Evolutionary conservation across 2,329 filamentous ascomycete species (phyloP).

Genomic region (Exutisphaerella laricina): DNA sequence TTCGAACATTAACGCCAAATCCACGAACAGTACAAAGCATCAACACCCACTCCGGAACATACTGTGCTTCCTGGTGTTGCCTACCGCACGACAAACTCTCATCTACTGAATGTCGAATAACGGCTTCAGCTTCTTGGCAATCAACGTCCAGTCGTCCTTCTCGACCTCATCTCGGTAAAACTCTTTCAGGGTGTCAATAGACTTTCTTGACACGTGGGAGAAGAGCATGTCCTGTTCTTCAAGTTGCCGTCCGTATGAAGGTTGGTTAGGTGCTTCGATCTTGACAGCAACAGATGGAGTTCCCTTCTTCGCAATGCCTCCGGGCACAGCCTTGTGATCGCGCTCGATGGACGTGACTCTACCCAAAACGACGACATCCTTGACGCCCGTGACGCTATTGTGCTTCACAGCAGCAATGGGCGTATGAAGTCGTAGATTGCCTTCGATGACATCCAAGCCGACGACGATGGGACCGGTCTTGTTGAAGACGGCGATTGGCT

Average conservation of each 20-base stretch:
- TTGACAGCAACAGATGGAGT: constrained; percentile 97
- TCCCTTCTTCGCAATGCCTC: constrained; percentile 77
- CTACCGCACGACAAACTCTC: too few relatives aligned
- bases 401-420: constrained; percentile 82
- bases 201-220: constrained; percentile 76
- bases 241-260: constrained; percentile 87
- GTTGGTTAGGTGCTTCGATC: constrained; percentile 91
- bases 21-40: too few relatives aligned
- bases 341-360: constrained; percentile 97
- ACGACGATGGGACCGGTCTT: constrained; percentile 94
- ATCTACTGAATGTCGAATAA: constrained; percentile 63
- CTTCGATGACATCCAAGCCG: constrained; percentile 92
- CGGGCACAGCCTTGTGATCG: constrained; percentile 86
- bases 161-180: constrained; percentile 83
- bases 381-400: constrained; percentile 70
- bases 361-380: constrained; percentile 78
- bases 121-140: constrained; percentile 84
- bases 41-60: too few relatives aligned
- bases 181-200: constrained; percentile 93
- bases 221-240: constrained; percentile 88
- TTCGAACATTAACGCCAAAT: too few relatives aligned
- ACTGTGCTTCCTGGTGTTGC: too few relatives aligned
- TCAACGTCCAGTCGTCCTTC: constrained; percentile 90
- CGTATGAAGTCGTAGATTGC: constrained; percentile 77
- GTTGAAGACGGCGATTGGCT: constrained; percentile 92